Percentiles rank a stretch among this genome's conserved stretches.
These are phyloP conservation scores for Eucalyptus lansdowneana DNA, from an alignment of 345 rosid species.

Conservation along the genomic window DNA sequence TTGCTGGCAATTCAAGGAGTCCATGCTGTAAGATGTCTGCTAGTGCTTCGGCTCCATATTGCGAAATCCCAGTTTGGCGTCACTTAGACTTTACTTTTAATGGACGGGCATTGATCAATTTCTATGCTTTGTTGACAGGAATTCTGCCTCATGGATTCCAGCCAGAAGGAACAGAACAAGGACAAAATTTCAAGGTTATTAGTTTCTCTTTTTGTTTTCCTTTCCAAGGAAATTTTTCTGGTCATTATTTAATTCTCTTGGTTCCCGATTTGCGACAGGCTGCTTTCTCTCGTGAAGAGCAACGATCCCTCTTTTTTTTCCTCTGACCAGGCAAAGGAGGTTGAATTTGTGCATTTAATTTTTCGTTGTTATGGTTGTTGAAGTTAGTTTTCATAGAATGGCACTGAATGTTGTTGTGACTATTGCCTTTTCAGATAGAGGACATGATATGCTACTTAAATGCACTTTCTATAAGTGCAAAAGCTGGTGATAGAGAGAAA, in stretches of 20 bases:
- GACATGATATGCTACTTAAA: slow-evolving; percentile 22
- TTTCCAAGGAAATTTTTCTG: not conserved
- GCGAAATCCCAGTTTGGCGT: not conserved
- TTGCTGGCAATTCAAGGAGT: slow-evolving; percentile 45
- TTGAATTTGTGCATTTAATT: slow-evolving; percentile 2
- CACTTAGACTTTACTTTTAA: not conserved
- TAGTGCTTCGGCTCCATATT: not conserved
- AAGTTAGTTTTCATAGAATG: not conserved
- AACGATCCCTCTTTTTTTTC: slow-evolving; percentile 36
- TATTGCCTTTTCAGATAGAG: slow-evolving; percentile 43
- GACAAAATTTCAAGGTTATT: slow-evolving; percentile 49
- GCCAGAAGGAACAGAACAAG: slow-evolving; percentile 40
- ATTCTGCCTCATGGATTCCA: slow-evolving; percentile 35
- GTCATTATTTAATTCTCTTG: not conserved
- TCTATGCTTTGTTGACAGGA: slow-evolving; percentile 33
- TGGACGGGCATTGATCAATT: not conserved
- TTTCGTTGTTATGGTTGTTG: not conserved
- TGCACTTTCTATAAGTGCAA: slow-evolving; percentile 6
- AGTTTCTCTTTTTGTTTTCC: not conserved
- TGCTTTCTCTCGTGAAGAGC: slow-evolving; percentile 40
- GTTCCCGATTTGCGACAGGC: slow-evolving; percentile 24
- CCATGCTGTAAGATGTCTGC: slow-evolving; percentile 36
- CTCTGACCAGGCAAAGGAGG: slow-evolving; percentile 54
- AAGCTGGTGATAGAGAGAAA: slow-evolving; percentile 14
- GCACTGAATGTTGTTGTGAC: not conserved